phyloP scores from a whole-genome alignment of 768 basidiomycete genomes.

The Calocera cornea region DNA sequence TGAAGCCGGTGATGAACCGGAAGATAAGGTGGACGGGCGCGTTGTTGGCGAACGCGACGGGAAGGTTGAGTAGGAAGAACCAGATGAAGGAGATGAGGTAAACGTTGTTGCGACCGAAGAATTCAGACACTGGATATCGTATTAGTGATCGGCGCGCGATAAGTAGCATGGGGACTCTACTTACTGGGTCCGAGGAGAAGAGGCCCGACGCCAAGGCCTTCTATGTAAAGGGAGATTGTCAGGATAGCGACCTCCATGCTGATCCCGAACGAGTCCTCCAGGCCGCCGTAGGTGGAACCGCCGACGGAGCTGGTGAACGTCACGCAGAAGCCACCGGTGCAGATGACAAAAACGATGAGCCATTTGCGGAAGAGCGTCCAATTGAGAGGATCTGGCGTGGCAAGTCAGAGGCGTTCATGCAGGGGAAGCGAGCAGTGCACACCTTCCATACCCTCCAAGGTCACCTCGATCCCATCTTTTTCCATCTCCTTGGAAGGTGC shows the following conservation, averaged over 20 bases:
- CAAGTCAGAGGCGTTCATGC: not conserved
- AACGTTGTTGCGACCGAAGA: slow-evolving; percentile 51
- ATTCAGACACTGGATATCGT: slow-evolving; percentile 23
- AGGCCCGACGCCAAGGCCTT: slow-evolving; percentile 26
- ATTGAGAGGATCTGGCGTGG: slow-evolving; percentile 11
- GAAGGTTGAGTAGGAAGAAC: slow-evolving; percentile 53
- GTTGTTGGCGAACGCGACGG: slow-evolving; percentile 48
- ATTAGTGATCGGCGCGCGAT: not conserved
- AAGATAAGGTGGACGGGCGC: slow-evolving; percentile 49
- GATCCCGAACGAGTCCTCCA: not conserved
- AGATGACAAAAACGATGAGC: slow-evolving; percentile 17
- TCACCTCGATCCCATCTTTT: not conserved
- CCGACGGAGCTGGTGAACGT: slow-evolving; percentile 30
- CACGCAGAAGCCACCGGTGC: slow-evolving; percentile 16
- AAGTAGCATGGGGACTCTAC: not conserved
- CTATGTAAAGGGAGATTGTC: slow-evolving; percentile 35
- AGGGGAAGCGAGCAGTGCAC: not conserved
- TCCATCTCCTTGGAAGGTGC: not conserved
- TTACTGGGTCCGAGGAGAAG: slow-evolving; percentile 30
- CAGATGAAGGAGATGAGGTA: slow-evolving; percentile 47
- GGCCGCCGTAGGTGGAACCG: not conserved
- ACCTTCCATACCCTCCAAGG: not conserved
- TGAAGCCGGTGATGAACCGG: slow-evolving; percentile 42
- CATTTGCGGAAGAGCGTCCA: slow-evolving; percentile 15
- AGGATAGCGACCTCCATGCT: slow-evolving; percentile 35